Evolutionary conservation across 768 basidiomycete species (phyloP).

Genomic region (Pleurotus giganteus): DNA sequence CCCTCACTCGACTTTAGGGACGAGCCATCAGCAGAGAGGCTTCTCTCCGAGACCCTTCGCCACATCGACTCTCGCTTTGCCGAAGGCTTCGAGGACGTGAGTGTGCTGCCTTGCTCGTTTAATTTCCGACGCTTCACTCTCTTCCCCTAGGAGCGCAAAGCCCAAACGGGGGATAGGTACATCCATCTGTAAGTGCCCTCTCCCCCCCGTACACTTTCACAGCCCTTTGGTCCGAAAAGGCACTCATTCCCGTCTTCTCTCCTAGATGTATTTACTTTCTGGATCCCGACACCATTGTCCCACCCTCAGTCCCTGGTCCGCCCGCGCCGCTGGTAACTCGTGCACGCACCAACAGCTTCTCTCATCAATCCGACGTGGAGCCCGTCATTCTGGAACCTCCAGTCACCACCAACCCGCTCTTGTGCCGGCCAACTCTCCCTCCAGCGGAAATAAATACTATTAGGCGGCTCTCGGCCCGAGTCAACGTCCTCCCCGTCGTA

Average conservation of each 20-base stretch:
- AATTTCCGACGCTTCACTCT: constrained; percentile 16
- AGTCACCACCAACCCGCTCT: constrained; percentile 67
- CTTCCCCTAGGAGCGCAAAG: constrained; percentile 62
- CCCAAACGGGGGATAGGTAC: constrained; percentile 69
- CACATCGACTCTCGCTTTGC: constrained; percentile 72
- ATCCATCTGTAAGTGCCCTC: constrained; percentile 68
- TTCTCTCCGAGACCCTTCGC: constrained; percentile 64
- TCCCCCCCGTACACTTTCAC: constrained; percentile 16
- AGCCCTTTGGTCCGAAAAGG: constrained; percentile 10
- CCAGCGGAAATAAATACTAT: constrained; percentile 73
- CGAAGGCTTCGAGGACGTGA: constrained; percentile 76
- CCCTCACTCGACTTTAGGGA: constrained; percentile 77
- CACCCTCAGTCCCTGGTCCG: constrained; percentile 63
- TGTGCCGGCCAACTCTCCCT: constrained; percentile 67
- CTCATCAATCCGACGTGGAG: constrained; percentile 62
- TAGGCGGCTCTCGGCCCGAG: constrained; percentile 73
- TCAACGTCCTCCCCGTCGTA: constrained; percentile 87
- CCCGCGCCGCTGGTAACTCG: constrained; percentile 68
- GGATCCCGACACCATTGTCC: constrained; percentile 79
- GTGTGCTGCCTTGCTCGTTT: constrained; percentile 26
- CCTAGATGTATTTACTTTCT: constrained; percentile 87
- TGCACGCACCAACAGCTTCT: constrained; percentile 68
- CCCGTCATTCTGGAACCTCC: constrained; percentile 82
- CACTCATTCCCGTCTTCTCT: constrained; percentile 4
- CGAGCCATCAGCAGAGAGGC: constrained; percentile 59